Conservation (phyloP, 2,329 filamentous ascomycete species). For the Samsoniella hepiali region DNA sequence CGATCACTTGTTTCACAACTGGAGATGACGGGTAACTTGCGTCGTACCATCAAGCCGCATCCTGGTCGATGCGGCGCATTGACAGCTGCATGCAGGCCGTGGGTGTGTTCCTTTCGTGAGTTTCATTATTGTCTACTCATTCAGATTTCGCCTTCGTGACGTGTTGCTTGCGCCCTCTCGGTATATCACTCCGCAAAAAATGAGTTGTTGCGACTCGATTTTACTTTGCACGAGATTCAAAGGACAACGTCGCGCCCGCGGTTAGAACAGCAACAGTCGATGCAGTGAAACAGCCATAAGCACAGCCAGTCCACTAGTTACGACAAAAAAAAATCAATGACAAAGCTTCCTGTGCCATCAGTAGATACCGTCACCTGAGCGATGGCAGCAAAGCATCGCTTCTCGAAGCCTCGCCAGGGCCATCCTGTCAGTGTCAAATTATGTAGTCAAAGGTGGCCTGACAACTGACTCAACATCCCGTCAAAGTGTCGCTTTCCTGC, state of each 20-base stretch:
- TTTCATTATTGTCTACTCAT: background rate
- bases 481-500: no score
- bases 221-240: background rate
- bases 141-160: background rate
- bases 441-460: no score
- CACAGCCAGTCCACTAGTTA: background rate
- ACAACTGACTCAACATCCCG: no score
- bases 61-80: slow-evolving; percentile 1
- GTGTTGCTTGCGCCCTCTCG: background rate
- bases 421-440: no score
- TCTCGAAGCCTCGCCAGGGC: no score
- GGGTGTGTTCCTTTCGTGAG: no score
- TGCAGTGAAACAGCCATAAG: background rate
- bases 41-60: background rate
- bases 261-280: no score
- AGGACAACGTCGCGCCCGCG: no score
- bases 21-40: background rate
- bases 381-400: no score
- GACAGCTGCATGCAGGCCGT: background rate
- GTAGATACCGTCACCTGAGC: no score
- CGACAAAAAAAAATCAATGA: background rate
- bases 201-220: background rate
- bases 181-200: background rate
- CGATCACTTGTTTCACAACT: slow-evolving; percentile 6
- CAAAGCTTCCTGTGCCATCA: background rate